Percentiles rank a stretch among this genome's conserved stretches.
phyloP scores from a whole-genome alignment of 2,329 filamentous ascomycete genomes.

The Sclerotinia borealis region DNA sequence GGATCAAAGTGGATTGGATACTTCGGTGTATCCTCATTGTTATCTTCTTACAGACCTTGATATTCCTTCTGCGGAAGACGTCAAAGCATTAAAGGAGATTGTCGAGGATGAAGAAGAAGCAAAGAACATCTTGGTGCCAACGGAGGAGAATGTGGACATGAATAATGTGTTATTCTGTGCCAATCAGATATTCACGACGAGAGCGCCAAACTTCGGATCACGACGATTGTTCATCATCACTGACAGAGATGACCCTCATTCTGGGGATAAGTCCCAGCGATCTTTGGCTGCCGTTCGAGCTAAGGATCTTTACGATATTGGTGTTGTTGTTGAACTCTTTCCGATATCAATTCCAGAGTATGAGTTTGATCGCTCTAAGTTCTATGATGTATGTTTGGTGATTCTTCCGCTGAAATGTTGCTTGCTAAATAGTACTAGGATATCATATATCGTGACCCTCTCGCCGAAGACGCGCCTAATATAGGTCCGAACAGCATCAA shows the following conservation, averaged over 20 bases:
- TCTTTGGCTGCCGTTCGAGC: constrained; percentile 78
- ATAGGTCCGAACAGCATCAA: constrained; percentile 51
- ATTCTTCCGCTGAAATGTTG: neutral
- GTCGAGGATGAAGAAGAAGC: constrained; percentile 73
- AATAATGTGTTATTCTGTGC: constrained; percentile 88
- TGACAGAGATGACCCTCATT: constrained; percentile 83
- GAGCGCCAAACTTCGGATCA: constrained; percentile 89
- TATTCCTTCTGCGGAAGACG: constrained; percentile 78
- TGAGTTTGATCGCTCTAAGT: constrained; percentile 74
- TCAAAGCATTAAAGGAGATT: constrained; percentile 69
- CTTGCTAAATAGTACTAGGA: constrained; percentile 49
- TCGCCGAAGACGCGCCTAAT: constrained; percentile 61
- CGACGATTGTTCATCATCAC: constrained; percentile 92
- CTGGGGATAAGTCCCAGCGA: constrained; percentile 62
- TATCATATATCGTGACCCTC: constrained; percentile 78
- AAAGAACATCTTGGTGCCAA: constrained; percentile 62
- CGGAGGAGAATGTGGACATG: constrained; percentile 68
- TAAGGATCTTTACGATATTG: constrained; percentile 91
- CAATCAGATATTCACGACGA: constrained; percentile 94
- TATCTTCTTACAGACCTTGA: constrained; percentile 87
- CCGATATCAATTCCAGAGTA: constrained; percentile 68
- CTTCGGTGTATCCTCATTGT: constrained; percentile 76
- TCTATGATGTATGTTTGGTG: constrained; percentile 70
- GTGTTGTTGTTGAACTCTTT: constrained; percentile 87
- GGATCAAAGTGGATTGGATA: constrained; percentile 48